Evolutionary conservation across 805 yeast genomes (phyloP).

Genomic region (Priceomyces haplophilus): DNA sequence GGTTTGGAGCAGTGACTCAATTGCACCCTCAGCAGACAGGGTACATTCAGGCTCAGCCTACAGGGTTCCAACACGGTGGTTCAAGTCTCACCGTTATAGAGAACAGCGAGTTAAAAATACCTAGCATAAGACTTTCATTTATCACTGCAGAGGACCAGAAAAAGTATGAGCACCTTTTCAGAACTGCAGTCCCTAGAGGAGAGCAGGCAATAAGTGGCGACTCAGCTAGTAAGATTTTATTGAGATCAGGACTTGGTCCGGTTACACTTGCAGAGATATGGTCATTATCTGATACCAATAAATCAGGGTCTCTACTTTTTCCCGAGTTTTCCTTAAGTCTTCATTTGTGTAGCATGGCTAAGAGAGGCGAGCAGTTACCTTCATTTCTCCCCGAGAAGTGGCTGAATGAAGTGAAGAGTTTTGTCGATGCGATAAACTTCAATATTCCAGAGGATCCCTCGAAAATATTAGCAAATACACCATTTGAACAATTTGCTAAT

Average conservation of each 20-base stretch:
- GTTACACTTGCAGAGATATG: constrained; percentile 79
- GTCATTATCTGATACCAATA: constrained; percentile 86
- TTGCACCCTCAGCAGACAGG: constrained; percentile 37
- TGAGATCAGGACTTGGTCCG: constrained; percentile 77
- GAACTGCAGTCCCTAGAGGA: constrained; percentile 71
- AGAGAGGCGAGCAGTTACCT: constrained; percentile 79
- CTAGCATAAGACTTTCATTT: constrained; percentile 76
- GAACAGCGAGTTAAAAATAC: constrained; percentile 61
- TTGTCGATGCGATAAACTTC: constrained; percentile 85
- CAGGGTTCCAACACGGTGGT: constrained; percentile 44
- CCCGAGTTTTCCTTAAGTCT: constrained; percentile 94
- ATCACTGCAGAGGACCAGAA: constrained; percentile 82
- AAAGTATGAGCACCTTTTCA: constrained; percentile 79
- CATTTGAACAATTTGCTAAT: constrained; percentile 32
- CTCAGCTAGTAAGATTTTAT: constrained; percentile 72
- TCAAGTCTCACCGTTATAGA: constrained; percentile 40
- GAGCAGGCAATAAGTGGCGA: constrained; percentile 68
- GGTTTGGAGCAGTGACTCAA: constrained; percentile 13
- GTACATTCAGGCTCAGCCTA: constrained; percentile 39
- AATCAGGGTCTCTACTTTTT: constrained; percentile 78
- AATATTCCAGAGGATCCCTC: constrained; percentile 60
- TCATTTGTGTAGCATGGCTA: constrained; percentile 75
- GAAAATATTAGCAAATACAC: constrained; percentile 42
- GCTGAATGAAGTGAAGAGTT: constrained; percentile 79
- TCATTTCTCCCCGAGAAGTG: constrained; percentile 65